phyloP scores from a whole-genome alignment of 2,329 filamentous ascomycete genomes.

The Diaporthe eres region DNA sequence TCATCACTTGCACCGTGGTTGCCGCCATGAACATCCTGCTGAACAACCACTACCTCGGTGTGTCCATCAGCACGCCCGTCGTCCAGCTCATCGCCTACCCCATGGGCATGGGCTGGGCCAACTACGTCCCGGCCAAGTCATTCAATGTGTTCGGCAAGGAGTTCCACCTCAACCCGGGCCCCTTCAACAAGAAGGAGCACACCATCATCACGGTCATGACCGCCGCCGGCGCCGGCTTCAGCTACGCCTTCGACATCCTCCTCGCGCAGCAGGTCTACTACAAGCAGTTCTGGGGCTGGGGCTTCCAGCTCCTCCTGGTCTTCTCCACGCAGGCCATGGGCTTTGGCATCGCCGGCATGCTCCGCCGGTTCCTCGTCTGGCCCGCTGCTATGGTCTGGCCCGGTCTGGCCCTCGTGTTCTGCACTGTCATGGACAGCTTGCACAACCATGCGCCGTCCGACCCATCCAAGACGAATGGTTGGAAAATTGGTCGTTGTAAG shows the following conservation, averaged over 20 bases:
- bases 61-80: constrained; percentile 37
- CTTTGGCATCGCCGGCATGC: constrained; percentile 51
- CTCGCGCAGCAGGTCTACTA: constrained; percentile 51
- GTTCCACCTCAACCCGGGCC: constrained; percentile 35
- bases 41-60: constrained; percentile 36
- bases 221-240: constrained; percentile 39
- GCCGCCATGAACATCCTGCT: constrained; percentile 11
- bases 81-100: constrained; percentile 39
- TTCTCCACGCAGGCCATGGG: constrained; percentile 53
- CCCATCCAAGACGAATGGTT: constrained; percentile 34
- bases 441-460: constrained; percentile 42
- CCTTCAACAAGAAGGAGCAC: constrained; percentile 40
- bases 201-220: constrained; percentile 40
- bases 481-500: constrained; percentile 36
- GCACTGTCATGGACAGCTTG: constrained; percentile 53
- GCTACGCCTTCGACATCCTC: constrained; percentile 46
- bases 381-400: constrained; percentile 53
- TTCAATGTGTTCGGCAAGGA: constrained; percentile 34
- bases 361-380: constrained; percentile 54
- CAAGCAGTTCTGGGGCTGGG: constrained; percentile 51
- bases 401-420: constrained; percentile 48
- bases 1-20: constrained; percentile 44
- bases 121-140: constrained; percentile 27
- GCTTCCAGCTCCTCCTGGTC: constrained; percentile 50
- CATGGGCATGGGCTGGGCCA: constrained; percentile 34